phyloP scores from a whole-genome alignment of 2,329 filamentous ascomycete species.

The Hypoxylon sp. region DNA sequence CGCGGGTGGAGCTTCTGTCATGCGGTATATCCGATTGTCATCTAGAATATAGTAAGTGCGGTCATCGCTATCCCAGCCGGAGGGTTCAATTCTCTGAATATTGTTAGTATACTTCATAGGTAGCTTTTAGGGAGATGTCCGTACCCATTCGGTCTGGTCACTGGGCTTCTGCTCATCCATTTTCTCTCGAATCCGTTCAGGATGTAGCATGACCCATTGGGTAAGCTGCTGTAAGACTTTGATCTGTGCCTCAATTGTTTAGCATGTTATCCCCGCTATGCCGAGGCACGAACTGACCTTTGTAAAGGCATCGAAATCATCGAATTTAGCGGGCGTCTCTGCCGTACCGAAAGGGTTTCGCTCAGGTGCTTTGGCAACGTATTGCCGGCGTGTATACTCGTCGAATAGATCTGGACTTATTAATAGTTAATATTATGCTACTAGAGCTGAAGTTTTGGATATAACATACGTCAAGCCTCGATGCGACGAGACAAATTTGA shows the following conservation, averaged over 20 bases:
- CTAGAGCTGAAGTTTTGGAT: constrained; percentile 13
- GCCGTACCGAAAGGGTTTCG: constrained; percentile 89
- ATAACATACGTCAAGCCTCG: constrained; percentile 86
- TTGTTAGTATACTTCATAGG: constrained; percentile 55
- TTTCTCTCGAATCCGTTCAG: constrained; percentile 87
- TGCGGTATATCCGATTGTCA: constrained; percentile 92
- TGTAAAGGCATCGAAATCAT: constrained; percentile 84
- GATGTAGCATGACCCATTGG: constrained; percentile 88
- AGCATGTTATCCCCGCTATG: constrained; percentile 25
- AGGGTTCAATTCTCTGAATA: constrained; percentile 79
- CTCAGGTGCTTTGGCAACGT: constrained; percentile 81
- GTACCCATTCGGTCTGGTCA: constrained; percentile 88
- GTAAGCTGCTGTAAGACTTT: constrained; percentile 89
- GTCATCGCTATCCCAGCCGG: constrained; percentile 91
- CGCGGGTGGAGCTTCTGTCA: constrained; percentile 80
- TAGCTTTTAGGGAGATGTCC: constrained; percentile 59
- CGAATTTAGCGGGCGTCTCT: constrained; percentile 80
- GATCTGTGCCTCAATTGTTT: constrained; percentile 63
- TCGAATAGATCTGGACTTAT: constrained; percentile 87
- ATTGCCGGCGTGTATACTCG: constrained; percentile 92
- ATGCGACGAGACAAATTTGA: constrained; percentile 95
- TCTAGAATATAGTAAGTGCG: constrained; percentile 92
- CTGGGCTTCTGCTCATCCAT: constrained; percentile 86
- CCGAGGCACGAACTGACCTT: constrained; percentile 68
- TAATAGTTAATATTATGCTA: constrained; percentile 45